A percentile compares a stretch with the other conserved stretches of the same genome.
These are phyloP conservation scores for Vitis amurensis DNA, from an alignment of 164 flowering plant genomes.

Conservation along the genomic window DNA sequence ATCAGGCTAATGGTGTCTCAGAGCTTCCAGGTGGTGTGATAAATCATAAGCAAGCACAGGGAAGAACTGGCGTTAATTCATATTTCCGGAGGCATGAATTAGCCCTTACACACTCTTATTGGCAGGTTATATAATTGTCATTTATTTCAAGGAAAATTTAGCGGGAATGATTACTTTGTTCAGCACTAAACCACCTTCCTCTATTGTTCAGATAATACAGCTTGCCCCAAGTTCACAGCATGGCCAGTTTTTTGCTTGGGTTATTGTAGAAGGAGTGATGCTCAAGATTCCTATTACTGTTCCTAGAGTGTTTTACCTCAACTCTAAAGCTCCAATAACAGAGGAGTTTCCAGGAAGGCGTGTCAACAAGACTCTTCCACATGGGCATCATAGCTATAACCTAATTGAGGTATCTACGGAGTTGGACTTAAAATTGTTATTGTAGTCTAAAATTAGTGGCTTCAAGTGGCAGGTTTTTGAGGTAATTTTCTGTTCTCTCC, in stretches of 20 bases:
- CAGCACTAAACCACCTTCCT: conserved; percentile 10
- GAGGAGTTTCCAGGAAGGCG: conserved; percentile 91
- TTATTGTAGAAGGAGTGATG: conserved; percentile 85
- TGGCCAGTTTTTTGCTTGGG: conserved; percentile 89
- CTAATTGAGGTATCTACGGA: conserved; percentile 69
- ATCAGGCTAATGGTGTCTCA: conserved; percentile 26
- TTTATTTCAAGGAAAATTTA: neutral
- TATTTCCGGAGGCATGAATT: conserved; percentile 73
- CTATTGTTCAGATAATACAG: conserved; percentile 73
- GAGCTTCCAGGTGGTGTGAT: conserved; percentile 20
- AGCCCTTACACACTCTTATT: conserved; percentile 58
- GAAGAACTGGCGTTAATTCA: conserved; percentile 64
- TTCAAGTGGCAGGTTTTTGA: neutral
- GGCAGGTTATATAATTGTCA: conserved; percentile 72
- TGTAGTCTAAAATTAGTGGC: neutral
- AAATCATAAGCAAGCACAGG: conserved; percentile 36
- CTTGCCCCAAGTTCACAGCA: conserved; percentile 60
- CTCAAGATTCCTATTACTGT: conserved; percentile 73
- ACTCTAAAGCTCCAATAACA: conserved; percentile 75
- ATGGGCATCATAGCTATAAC: conserved; percentile 69
- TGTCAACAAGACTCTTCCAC: conserved; percentile 90
- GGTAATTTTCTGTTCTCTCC: conserved; percentile 3
- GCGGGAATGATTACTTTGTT: conserved; percentile 10
- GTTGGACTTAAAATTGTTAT: neutral
- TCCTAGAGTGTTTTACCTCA: conserved; percentile 90